A percentile compares a stretch with the other conserved stretches of the same genome.
phyloP scores from a whole-genome alignment of 2,329 filamentous ascomycete species.

The Clarireedia hainanense region DNA sequence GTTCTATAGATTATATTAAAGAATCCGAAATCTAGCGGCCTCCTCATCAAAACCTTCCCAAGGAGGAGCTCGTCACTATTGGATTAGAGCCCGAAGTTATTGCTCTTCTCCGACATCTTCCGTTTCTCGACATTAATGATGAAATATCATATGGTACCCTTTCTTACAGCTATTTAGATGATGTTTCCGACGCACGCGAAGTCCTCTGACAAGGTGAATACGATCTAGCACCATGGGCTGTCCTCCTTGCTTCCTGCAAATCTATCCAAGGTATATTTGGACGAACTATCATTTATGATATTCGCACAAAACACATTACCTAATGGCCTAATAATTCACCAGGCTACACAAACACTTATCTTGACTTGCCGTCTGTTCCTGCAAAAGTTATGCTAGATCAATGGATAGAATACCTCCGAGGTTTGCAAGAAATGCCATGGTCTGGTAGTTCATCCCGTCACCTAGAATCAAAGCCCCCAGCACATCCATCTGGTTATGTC shows the following conservation, averaged over 20 bases:
- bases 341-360: neutral
- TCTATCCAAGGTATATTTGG: neutral
- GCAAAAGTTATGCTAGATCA: neutral
- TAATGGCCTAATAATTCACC: neutral
- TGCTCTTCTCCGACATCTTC: neutral
- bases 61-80: neutral
- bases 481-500: neutral
- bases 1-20: neutral
- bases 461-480: neutral
- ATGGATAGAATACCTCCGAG: neutral
- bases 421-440: neutral
- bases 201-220: neutral
- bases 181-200: neutral
- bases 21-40: neutral
- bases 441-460: neutral
- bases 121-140: neutral
- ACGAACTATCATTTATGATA: neutral
- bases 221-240: neutral
- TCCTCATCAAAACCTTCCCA: neutral
- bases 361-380: neutral
- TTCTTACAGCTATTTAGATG: neutral
- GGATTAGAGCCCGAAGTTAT: constrained; percentile 2
- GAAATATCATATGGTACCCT: neutral
- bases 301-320: neutral
- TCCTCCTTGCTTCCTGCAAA: neutral